Evolutionary conservation across 2,329 filamentous ascomycete genomes (phyloP).

Genomic region (Colletotrichum paranaense): DNA sequence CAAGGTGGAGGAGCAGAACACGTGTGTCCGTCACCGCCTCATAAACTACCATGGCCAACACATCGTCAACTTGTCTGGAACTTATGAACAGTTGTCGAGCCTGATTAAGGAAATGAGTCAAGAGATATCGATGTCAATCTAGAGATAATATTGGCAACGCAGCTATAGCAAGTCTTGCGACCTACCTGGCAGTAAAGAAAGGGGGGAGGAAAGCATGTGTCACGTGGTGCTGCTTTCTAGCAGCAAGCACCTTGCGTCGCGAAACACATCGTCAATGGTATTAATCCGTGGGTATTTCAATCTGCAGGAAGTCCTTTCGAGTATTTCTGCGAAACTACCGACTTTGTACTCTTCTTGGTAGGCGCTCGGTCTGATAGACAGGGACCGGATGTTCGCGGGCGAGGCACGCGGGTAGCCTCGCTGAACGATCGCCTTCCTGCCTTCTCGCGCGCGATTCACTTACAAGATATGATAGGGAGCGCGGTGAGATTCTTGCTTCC

Average conservation of each 20-base stretch:
- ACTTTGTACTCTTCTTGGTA: not conserved
- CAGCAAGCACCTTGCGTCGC: not conserved
- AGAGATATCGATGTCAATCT: no score
- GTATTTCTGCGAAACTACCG: not conserved
- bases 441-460: not conserved
- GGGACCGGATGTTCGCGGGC: not conserved
- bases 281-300: no score
- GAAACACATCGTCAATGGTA: not conserved
- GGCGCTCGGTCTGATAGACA: not conserved
- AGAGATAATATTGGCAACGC: no score
- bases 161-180: no score
- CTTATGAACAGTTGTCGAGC: not conserved
- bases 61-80: not conserved
- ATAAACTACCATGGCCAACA: not conserved
- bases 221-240: not conserved
- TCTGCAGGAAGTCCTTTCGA: no score
- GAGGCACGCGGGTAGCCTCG: not conserved
- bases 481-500: rapidly evolving
- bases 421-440: not conserved
- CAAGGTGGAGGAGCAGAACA: constrained; percentile 34
- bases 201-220: not conserved
- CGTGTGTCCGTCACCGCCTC: constrained; percentile 27
- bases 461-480: not conserved
- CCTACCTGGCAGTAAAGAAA: not conserved
- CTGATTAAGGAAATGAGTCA: not conserved